Evolutionary conservation across 345 rosid species (phyloP), one percentile per base, ranked within the genome.

Genomic region (Syzygium aqueum): DNA sequence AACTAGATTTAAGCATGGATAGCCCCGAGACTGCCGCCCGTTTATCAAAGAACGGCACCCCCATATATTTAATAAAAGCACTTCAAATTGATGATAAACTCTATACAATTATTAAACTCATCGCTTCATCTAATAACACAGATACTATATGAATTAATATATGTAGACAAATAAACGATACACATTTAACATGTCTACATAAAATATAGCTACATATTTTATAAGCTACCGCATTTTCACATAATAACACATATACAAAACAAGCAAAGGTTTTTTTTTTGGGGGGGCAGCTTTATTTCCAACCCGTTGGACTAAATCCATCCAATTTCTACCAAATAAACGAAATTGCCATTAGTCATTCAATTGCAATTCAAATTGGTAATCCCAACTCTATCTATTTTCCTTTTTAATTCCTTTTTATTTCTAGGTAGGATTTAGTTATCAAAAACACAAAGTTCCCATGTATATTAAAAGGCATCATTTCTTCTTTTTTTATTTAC

Each of bases 121-220:
- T 3, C 9, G 0, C 2, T 61, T 0, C n/a, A 3, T n/a, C 1
- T 1, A 0, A 13, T n/a, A 61, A 61, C 19, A n/a, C 2, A n/a
- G 4, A 3, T 17, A n/a, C 15, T 13, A 61, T n/a, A 61, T 11
- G 30, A 61, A 13, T 43, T 61, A 14, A n/a, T n/a, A n/a, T 61
- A 14, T 61, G 73, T n/a, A 61, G 73, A 61, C 17, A 61, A 61
- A 61, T 16, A n/a, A 5, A 61, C 2, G 6, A n/a, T 16, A 13
- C 73, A 3, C 19, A 61, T 61, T n/a, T 16, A 13, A n/a, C 73
- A 43, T 43, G 8, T 61, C 73, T 61, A n/a, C 8, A n/a, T 6
- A n/a, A n/a, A n/a, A 30, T 61, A 61, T 27, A 13, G 33, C n/a
- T 14, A 61, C 33, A n/a, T 43, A 43, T 43, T 43, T 43, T 43